A percentile compares a stretch with the other conserved stretches of the same genome.
Evolutionary conservation across 1,139 yeast genomes (phyloP).

Genomic region (Candida pseudoviswanathii): DNA sequence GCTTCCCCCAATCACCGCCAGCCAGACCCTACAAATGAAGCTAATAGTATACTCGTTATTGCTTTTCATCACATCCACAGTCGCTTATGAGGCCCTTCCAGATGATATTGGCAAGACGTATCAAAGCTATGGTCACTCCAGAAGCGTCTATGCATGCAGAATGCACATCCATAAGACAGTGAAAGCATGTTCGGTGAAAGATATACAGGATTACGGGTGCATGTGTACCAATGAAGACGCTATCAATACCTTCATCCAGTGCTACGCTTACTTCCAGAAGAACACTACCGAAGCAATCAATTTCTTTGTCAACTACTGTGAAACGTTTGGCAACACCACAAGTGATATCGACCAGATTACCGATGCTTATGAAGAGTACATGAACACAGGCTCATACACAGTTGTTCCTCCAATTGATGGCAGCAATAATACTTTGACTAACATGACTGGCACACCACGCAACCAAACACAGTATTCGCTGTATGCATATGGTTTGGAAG

Average conservation of each 20-base stretch:
- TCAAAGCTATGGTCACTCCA: constrained; percentile 6
- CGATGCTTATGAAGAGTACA: constrained; percentile 21
- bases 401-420: constrained; percentile 21
- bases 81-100: constrained; percentile 1
- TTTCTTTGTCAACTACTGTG: constrained; percentile 16
- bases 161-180: constrained; percentile 13
- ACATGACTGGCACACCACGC: background rate
- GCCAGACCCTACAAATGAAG: background rate
- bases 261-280: constrained; percentile 11
- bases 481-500: constrained; percentile 9
- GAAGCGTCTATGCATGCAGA: constrained; percentile 7
- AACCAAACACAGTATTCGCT: constrained; percentile 2
- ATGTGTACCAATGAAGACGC: constrained; percentile 17
- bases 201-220: constrained; percentile 13
- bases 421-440: background rate
- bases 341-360: constrained; percentile 19
- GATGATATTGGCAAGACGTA: constrained; percentile 5
- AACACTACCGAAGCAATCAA: constrained; percentile 9
- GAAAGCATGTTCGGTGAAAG: constrained; percentile 13
- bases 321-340: constrained; percentile 13
- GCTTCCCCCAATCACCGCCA: background rate
- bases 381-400: constrained; percentile 19
- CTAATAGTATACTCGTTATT: background rate
- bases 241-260: constrained; percentile 20
- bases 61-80: background rate